A percentile compares a stretch with the other conserved stretches of the same genome.
Conservation (phyloP, 1,284 basidiomycete genomes). For the Termitomyces sp. region DNA sequence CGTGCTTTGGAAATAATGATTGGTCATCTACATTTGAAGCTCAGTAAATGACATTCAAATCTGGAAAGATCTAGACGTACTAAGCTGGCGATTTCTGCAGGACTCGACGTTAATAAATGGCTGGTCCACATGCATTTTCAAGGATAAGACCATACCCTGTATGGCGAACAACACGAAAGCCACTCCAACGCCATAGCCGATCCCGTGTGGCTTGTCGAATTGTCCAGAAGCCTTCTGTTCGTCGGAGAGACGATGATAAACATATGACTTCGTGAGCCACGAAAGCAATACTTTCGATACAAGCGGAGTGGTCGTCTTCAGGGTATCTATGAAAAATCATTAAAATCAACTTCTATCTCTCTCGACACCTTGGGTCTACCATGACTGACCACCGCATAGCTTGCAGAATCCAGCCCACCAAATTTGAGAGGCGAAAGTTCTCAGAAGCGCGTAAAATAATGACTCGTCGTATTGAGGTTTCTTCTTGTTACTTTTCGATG, state of each 20-base stretch:
- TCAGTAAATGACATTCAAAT: background rate
- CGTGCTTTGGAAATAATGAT: constrained; percentile 47
- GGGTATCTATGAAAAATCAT: constrained; percentile 38
- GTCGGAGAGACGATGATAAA: constrained; percentile 36
- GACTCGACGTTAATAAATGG: background rate
- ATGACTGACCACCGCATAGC: constrained; percentile 43
- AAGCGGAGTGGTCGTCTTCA: constrained; percentile 58
- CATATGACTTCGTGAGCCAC: constrained; percentile 57
- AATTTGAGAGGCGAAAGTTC: constrained; percentile 50
- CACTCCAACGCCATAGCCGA: constrained; percentile 57
- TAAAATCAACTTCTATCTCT: background rate
- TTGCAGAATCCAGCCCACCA: constrained; percentile 55
- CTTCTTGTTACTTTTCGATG: background rate
- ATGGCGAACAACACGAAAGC: constrained; percentile 59
- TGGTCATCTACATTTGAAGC: constrained; percentile 34
- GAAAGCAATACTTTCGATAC: constrained; percentile 59
- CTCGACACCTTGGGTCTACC: background rate
- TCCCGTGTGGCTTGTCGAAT: constrained; percentile 36
- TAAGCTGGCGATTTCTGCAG: constrained; percentile 45
- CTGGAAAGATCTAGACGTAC: constrained; percentile 22
- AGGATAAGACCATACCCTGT: constrained; percentile 43
- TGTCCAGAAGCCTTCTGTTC: constrained; percentile 30
- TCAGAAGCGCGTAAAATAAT: constrained; percentile 52
- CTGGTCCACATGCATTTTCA: background rate
- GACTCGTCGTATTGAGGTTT: constrained; percentile 49